Evolutionary conservation across 768 basidiomycete genomes (phyloP).

Genomic region (Tylopilus vinaceipallidus): DNA sequence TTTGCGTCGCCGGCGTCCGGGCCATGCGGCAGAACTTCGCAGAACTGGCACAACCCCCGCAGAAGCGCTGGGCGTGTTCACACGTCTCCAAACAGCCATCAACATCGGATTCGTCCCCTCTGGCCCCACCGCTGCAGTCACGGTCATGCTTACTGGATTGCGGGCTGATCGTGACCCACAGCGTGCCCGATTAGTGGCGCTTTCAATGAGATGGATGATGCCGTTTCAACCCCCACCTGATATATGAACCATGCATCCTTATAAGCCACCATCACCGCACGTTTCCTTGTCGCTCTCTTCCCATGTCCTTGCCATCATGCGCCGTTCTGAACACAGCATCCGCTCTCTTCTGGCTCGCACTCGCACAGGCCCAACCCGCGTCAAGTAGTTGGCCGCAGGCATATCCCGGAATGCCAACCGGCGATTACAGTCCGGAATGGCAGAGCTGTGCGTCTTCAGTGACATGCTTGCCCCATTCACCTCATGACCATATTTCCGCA

Average conservation of each 20-base stretch:
- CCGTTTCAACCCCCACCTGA: background rate
- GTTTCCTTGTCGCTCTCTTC: too few species aligned
- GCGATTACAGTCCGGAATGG: slow-evolving; percentile 56
- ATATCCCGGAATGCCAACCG: slow-evolving; percentile 44
- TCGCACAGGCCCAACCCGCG: too few species aligned
- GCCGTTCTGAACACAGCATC: too few species aligned
- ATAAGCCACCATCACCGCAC: too few species aligned
- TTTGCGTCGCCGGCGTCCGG: background rate
- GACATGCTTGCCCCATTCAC: background rate
- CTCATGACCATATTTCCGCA: slow-evolving; percentile 22
- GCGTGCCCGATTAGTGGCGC: background rate
- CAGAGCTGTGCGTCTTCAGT: slow-evolving; percentile 51
- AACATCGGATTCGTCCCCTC: slow-evolving; percentile 1
- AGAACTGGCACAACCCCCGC: background rate
- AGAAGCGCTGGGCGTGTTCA: background rate
- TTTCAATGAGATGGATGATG: background rate
- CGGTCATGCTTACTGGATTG: background rate
- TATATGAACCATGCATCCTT: too few species aligned
- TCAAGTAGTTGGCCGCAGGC: slow-evolving; percentile 39
- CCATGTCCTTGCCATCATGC: too few species aligned
- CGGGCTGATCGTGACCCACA: background rate
- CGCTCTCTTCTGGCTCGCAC: too few species aligned
- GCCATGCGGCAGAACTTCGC: background rate
- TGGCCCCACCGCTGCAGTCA: background rate
- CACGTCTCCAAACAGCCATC: background rate